Conservation (phyloP, 1,284 basidiomycete genomes). For the Cutaneotrichosporon mucoides region DNA sequence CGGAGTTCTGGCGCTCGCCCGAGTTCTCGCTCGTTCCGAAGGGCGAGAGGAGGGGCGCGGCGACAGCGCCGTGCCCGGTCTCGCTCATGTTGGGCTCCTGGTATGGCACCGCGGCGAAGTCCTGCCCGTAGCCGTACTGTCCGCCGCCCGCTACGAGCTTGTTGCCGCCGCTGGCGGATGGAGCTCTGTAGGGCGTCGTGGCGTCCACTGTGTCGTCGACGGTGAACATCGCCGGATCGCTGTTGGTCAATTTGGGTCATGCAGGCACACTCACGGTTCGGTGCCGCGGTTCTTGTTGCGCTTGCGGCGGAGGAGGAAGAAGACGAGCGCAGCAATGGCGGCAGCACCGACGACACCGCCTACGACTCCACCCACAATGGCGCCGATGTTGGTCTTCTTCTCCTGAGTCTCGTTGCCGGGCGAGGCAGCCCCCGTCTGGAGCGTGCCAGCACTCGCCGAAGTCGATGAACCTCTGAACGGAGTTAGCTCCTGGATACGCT, state of each 20-base stretch:
- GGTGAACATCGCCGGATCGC: not conserved
- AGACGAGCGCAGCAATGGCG: slow-evolving; percentile 35
- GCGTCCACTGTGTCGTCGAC: not conserved
- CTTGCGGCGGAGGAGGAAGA: slow-evolving; percentile 35
- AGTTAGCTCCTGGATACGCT: no score
- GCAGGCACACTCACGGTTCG: not conserved
- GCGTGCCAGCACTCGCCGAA: no score
- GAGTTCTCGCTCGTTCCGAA: not conserved
- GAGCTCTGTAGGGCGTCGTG: not conserved
- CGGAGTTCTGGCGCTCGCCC: not conserved
- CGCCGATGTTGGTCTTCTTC: slow-evolving; percentile 30
- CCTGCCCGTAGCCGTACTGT: not conserved
- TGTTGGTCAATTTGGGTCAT: not conserved
- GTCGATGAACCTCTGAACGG: no score
- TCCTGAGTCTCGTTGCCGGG: no score
- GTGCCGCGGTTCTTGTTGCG: slow-evolving; percentile 1
- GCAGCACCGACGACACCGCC: slow-evolving; percentile 43
- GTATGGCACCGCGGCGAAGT: not conserved
- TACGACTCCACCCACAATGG: slow-evolving; percentile 50
- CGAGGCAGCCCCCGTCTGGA: no score
- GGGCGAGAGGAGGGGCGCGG: not conserved
- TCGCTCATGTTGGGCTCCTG: slow-evolving; percentile 1
- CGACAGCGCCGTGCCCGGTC: not conserved
- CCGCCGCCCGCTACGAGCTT: not conserved
- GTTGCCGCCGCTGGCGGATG: not conserved